Evolutionary conservation across 2,329 filamentous ascomycete genomes (phyloP).

Genomic region (Pyricularia sp.): DNA sequence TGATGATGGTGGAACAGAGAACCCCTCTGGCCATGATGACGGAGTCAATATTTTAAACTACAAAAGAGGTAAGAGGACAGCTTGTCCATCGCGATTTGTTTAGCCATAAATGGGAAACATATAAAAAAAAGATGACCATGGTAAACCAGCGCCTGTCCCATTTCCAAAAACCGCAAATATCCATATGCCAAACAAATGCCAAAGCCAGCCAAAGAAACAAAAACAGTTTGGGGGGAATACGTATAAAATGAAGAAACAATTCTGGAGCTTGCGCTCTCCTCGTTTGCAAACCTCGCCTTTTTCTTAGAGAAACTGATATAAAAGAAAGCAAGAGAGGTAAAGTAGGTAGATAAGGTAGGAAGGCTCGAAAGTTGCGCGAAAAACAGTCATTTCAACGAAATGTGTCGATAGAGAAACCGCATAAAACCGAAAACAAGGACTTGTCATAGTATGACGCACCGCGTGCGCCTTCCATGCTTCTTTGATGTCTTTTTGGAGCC

Average conservation of each 20-base stretch:
- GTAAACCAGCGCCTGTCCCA: background rate
- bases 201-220: background rate
- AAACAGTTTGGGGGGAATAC: background rate
- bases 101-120: background rate
- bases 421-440: background rate
- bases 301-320: background rate
- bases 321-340: background rate
- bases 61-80: background rate
- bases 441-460: slow-evolving; percentile 34
- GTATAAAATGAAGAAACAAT: background rate
- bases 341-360: background rate
- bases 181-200: background rate
- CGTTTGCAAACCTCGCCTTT: slow-evolving; percentile 1
- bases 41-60: background rate
- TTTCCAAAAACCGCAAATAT: background rate
- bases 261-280: background rate
- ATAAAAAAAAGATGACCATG: background rate
- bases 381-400: background rate
- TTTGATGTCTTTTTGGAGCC: slow-evolving; percentile 21
- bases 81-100: background rate
- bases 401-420: background rate
- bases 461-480: slow-evolving; percentile 22
- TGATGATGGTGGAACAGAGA: background rate
- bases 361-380: background rate
- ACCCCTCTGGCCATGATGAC: background rate